Percentiles rank a stretch among this genome's conserved stretches.
phyloP scores from a whole-genome alignment of 306 rosid species.

The Glycyrrhiza uralensis region DNA sequence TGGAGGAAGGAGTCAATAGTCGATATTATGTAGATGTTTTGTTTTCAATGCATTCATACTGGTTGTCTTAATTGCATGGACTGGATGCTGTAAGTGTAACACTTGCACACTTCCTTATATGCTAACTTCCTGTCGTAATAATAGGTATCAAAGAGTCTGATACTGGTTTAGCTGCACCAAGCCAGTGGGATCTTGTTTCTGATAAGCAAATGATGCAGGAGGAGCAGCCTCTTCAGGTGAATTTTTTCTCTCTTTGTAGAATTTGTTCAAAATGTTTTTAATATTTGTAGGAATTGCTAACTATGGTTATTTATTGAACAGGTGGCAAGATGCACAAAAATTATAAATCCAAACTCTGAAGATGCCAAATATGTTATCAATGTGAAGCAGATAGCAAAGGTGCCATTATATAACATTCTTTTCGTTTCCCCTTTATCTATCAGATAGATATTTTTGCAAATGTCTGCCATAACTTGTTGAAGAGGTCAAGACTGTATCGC shows the following conservation, averaged over 20 bases:
- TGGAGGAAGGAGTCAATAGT: background rate
- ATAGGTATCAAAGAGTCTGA: constrained; percentile 98
- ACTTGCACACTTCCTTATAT: constrained; percentile 9
- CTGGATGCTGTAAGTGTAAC: background rate
- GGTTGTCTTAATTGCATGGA: constrained; percentile 5
- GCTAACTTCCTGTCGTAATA: constrained; percentile 8
- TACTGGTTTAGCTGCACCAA: constrained; percentile 98
- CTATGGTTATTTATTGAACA: constrained; percentile 31
- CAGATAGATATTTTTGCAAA: background rate
- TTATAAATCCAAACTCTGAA: constrained; percentile 92
- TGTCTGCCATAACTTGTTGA: constrained; percentile 18
- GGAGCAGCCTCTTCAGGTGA: constrained; percentile 99
- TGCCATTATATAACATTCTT: constrained; percentile 6
- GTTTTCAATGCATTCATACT: background rate
- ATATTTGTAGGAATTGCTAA: constrained; percentile 14
- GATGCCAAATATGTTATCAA: constrained; percentile 97
- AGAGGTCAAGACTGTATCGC: too few species aligned
- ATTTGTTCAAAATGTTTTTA: background rate
- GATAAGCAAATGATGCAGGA: constrained; percentile 99
- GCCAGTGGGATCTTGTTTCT: constrained; percentile 99
- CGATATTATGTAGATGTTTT: background rate
- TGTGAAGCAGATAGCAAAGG: constrained; percentile 99
- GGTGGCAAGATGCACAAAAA: constrained; percentile 99
- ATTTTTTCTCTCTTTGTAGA: background rate
- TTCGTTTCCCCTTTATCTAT: background rate